Percentiles rank a stretch among this genome's conserved stretches.
Evolutionary conservation across 164 flowering plant genomes (phyloP).

Genomic region (Protea cynaroides): DNA sequence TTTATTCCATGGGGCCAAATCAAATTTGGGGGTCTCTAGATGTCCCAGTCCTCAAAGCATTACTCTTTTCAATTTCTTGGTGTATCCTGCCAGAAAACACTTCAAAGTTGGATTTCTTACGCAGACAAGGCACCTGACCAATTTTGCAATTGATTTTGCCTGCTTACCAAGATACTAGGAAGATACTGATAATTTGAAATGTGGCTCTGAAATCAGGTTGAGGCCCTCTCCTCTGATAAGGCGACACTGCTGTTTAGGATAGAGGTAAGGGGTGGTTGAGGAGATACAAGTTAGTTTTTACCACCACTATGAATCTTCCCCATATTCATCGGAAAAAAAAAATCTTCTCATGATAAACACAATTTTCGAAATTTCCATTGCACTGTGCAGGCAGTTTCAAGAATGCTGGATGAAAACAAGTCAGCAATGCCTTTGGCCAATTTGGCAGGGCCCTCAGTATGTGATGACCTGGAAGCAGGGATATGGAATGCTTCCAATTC

Average conservation of each 20-base stretch:
- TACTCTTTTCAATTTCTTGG: no score
- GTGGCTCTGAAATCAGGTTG: slow-evolving; percentile 53
- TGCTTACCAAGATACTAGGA: no score
- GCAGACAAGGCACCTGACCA: no score
- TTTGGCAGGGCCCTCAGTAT: slow-evolving; percentile 29
- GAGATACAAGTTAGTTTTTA: not conserved
- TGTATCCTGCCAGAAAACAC: no score
- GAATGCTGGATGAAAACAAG: slow-evolving; percentile 61
- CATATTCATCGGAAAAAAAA: no score
- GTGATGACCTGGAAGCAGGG: slow-evolving; percentile 67
- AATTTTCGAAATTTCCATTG: not conserved
- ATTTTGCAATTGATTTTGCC: no score
- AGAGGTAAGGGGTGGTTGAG: slow-evolving; percentile 48
- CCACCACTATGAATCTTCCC: not conserved
- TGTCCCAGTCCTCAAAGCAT: no score
- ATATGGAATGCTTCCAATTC: slow-evolving; percentile 34
- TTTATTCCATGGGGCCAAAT: no score
- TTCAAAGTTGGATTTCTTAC: no score
- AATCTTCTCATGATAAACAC: no score
- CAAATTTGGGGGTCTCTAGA: no score
- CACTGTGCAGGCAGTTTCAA: slow-evolving; percentile 58
- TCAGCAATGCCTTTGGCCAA: slow-evolving; percentile 18
- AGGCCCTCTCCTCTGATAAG: slow-evolving; percentile 88
- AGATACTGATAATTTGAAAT: slow-evolving; percentile 9
- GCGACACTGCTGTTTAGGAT: slow-evolving; percentile 66